These are phyloP conservation scores for Amesomyces nigricolor DNA, from an alignment of 2,329 filamentous ascomycete species.

Conservation along the genomic window DNA sequence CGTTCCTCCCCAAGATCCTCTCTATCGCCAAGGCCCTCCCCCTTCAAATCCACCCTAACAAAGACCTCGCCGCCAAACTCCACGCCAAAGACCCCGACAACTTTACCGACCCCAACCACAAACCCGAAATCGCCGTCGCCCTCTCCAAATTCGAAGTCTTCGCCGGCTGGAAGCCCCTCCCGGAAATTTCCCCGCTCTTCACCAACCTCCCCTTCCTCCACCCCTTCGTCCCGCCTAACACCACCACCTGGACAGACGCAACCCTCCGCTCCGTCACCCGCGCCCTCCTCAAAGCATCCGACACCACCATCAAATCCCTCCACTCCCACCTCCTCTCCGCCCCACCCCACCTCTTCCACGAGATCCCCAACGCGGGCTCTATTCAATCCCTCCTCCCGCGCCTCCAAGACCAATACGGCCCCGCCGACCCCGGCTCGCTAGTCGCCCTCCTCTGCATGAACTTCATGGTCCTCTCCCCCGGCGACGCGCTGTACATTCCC, in stretches of 20 bases:
- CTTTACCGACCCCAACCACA: constrained; percentile 70
- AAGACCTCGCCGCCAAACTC: constrained; percentile 57
- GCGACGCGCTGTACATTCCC: constrained; percentile 64
- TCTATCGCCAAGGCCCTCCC: constrained; percentile 71
- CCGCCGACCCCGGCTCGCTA: constrained; percentile 59
- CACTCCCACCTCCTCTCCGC: constrained; percentile 47
- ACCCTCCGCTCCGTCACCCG: constrained; percentile 52
- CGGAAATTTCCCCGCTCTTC: constrained; percentile 54
- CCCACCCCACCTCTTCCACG: constrained; percentile 23
- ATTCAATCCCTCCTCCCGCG: constrained; percentile 61
- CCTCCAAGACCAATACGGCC: constrained; percentile 58
- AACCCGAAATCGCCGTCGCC: constrained; percentile 73
- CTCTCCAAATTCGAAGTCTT: constrained; percentile 69
- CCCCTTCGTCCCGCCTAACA: constrained; percentile 43
- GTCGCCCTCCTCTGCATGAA: constrained; percentile 72
- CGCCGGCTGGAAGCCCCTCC: constrained; percentile 64
- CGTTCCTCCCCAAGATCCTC: constrained; percentile 69
- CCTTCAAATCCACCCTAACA: constrained; percentile 70
- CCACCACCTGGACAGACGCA: constrained; percentile 48
- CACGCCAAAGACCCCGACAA: constrained; percentile 58
- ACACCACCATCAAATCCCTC: constrained; percentile 46
- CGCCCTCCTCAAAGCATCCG: constrained; percentile 49
- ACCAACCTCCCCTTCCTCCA: constrained; percentile 44
- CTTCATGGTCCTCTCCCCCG: constrained; percentile 58
- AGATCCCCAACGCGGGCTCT: constrained; percentile 44